Evolutionary conservation across 352 stramenopile species (phyloP).

Genomic region (Labyrinthula sp.): DNA sequence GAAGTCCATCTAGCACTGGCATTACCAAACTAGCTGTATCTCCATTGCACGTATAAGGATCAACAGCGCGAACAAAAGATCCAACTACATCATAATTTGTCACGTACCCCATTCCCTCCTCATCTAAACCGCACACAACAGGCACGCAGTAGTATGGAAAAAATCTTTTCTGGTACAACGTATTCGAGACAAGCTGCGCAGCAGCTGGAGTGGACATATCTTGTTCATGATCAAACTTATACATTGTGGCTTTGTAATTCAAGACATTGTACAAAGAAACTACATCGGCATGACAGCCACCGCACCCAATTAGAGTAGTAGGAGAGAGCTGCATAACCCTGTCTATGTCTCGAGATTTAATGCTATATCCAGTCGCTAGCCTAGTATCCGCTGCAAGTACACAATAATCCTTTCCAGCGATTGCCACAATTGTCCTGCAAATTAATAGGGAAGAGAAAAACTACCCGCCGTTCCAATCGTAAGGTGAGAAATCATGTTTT

Average conservation of each 20-base stretch:
- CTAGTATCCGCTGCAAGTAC: slow-evolving; percentile 84
- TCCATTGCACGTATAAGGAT: slow-evolving; percentile 24
- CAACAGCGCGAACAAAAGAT: slow-evolving; percentile 16
- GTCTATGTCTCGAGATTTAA: slow-evolving; percentile 75
- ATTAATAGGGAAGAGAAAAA: slow-evolving; percentile 2
- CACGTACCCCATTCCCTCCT: slow-evolving; percentile 53
- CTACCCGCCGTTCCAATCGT: slow-evolving; percentile 31
- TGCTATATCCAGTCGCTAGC: slow-evolving; percentile 83
- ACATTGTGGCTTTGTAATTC: slow-evolving; percentile 53
- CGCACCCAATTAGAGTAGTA: slow-evolving; percentile 48
- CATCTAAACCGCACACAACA: slow-evolving; percentile 78
- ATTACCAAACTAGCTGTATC: slow-evolving; percentile 55
- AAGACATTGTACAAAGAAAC: slow-evolving; percentile 46
- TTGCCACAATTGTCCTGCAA: slow-evolving; percentile 51
- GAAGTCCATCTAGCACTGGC: slow-evolving; percentile 89
- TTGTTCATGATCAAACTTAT: slow-evolving; percentile 81
- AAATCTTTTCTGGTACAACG: slow-evolving; percentile 87
- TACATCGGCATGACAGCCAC: slow-evolving; percentile 58
- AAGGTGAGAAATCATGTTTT: slow-evolving; percentile 28
- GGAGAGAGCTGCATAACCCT: slow-evolving; percentile 37
- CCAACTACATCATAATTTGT: slow-evolving; percentile 34
- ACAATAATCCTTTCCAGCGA: slow-evolving; percentile 79
- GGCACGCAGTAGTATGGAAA: slow-evolving; percentile 99
- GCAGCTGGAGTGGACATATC: slow-evolving; percentile 66
- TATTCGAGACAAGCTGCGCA: slow-evolving; percentile 88